Base-by-base conservation (phyloP, 78 protist genomes). In the Dictyostelium purpureum region DNA sequence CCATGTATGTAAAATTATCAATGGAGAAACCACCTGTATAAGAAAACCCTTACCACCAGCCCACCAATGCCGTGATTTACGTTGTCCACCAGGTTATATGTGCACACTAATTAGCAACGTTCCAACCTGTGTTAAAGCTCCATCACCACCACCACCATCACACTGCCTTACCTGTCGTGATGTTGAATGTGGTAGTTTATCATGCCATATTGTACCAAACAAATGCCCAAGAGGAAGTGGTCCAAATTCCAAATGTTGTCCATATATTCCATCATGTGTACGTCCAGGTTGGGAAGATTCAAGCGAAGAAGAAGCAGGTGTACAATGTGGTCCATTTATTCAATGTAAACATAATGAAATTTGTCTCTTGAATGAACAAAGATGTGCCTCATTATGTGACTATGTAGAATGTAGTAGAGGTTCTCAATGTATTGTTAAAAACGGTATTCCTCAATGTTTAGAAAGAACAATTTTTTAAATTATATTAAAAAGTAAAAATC, bases 121-220 rank as follows among this genome's bases (percentile, higher is more conserved):
- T 7, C 49, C 83, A 18, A 21, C 56, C 0, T 77, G 83, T 37
- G 45, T 77, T 0, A 33, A 38, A 38, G 9, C 6, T 52, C 24
- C 5, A 5, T 6, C 12, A 5, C 61, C 59, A 71, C 59, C 54
- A 7, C 78, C 51, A 43, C 78, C 78, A 4, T 19, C 31, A 6
- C 37, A 77, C n/a, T 52, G 83, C 38, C n/a, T 52, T 16, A 57
- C 70, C n/a, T 71, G 78, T 45, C 28, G 9, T 11, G 38, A 71
- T 45, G 56, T 71, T 9, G 40, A 26, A 19, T 77, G 83, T 38
- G 52, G 37, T 35, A 26, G 28, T 31, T 35, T 77, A 3, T 45
- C 63, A 4, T 54, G 56, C 35, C 28, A 40, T 24, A 24, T 19
- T 26, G 63, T 45, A 2, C 33, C 65, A 35, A 33, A 54, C n/a